A percentile compares a stretch with the other conserved stretches of the same genome.
Evolutionary conservation across 1,284 basidiomycete genomes (phyloP).

Genomic region (Puccinia hordei): DNA sequence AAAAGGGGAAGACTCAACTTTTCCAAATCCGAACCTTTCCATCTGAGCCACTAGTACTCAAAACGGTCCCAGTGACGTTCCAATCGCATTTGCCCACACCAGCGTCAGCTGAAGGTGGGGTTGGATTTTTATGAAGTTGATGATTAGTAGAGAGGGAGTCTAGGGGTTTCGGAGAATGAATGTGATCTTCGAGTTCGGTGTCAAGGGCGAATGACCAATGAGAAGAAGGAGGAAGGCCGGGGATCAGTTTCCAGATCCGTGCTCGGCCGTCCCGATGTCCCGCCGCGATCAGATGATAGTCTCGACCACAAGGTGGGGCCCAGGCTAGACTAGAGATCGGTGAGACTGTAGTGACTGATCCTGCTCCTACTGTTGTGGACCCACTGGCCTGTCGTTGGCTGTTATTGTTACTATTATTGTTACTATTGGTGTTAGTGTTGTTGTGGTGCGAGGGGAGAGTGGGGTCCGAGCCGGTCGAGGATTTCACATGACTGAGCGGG

Average conservation of each 20-base stretch:
- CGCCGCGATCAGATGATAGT: conserved; percentile 86
- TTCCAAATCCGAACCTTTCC: conserved; percentile 87
- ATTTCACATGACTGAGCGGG: conserved; percentile 55
- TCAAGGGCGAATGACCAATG: conserved; percentile 74
- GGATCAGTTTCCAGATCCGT: conserved; percentile 75
- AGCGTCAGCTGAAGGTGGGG: background rate
- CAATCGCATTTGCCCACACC: conserved; percentile 60
- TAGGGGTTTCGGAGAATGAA: conserved; percentile 58
- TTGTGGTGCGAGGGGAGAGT: conserved; percentile 21
- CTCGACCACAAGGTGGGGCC: conserved; percentile 86
- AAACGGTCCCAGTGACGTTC: conserved; percentile 85
- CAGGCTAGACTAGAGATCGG: conserved; percentile 69
- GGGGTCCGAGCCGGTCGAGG: conserved; percentile 40
- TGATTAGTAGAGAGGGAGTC: conserved; percentile 1
- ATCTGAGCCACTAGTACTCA: conserved; percentile 85
- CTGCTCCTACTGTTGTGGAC: conserved; percentile 43
- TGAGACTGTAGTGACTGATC: conserved; percentile 60
- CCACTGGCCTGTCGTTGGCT: conserved; percentile 45
- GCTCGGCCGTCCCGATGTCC: conserved; percentile 82
- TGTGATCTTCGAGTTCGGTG: conserved; percentile 82
- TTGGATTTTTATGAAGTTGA: background rate
- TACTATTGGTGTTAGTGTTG: background rate
- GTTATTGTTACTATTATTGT: conserved; percentile 50
- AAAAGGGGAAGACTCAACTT: conserved; percentile 11
- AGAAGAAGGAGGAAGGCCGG: conserved; percentile 62